Percentiles rank a stretch among this genome's conserved stretches.
phyloP scores from a whole-genome alignment of 2,329 filamentous ascomycete species.

The Hypoxylon sp. region DNA sequence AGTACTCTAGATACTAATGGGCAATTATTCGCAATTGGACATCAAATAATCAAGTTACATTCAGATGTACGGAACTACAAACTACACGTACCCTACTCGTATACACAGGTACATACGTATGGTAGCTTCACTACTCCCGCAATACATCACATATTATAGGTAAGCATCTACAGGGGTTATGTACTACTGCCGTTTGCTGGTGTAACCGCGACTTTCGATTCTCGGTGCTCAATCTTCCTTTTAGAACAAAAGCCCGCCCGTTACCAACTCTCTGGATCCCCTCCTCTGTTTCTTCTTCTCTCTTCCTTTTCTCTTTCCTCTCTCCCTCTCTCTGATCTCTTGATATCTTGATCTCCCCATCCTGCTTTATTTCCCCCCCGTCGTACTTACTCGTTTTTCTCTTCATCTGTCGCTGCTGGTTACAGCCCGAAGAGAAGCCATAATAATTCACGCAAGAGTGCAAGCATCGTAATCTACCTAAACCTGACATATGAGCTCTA shows the following conservation, averaged over 20 bases:
- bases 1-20: constrained; percentile 16
- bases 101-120: constrained; percentile 17
- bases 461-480: constrained; percentile 17
- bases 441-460: constrained; percentile 41
- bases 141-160: constrained; percentile 16
- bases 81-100: constrained; percentile 29
- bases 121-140: constrained; percentile 23
- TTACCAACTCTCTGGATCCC: constrained; percentile 53
- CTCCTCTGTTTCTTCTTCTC: constrained; percentile 42
- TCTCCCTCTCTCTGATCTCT: constrained; percentile 27
- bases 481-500: constrained; percentile 27
- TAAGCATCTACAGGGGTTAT: constrained; percentile 18
- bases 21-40: constrained; percentile 2
- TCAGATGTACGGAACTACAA: neutral
- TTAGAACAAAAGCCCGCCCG: constrained; percentile 51
- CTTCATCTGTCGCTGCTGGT: constrained; percentile 44
- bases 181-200: constrained; percentile 40
- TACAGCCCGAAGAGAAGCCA: constrained; percentile 44
- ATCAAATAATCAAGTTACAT: constrained; percentile 1
- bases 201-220: constrained; percentile 43
- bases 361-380: constrained; percentile 17
- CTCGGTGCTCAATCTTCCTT: constrained; percentile 47
- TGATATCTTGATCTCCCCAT: constrained; percentile 14
- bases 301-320: constrained; percentile 21
- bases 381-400: constrained; percentile 31